Evolutionary conservation across 1,284 basidiomycete genomes (phyloP).

Genomic region (Puccinia brachypodii): DNA sequence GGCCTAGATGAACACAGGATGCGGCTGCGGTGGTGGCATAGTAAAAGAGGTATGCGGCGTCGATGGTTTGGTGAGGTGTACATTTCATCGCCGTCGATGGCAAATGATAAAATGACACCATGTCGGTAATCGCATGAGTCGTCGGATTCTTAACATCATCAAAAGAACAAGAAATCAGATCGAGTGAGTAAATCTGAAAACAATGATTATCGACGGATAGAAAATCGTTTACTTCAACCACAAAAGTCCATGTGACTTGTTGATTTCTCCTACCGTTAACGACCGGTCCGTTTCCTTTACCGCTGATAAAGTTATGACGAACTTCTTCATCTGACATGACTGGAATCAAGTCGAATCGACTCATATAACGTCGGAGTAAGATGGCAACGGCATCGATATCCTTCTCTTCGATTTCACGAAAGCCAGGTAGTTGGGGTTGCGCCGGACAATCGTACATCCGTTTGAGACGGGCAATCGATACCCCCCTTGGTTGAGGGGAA

Average conservation of each 20-base stretch:
- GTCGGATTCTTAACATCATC: constrained; percentile 67
- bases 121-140: constrained; percentile 83
- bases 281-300: constrained; percentile 68
- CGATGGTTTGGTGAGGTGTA: constrained; percentile 60
- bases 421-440: constrained; percentile 63
- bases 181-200: background rate
- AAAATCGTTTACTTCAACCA: constrained; percentile 73
- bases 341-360: constrained; percentile 80
- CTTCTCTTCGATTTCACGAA: constrained; percentile 81
- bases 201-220: background rate
- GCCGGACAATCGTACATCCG: constrained; percentile 68
- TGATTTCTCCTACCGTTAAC: constrained; percentile 65
- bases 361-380: constrained; percentile 78
- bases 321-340: constrained; percentile 77
- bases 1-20: constrained; percentile 50
- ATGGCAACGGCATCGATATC: constrained; percentile 74
- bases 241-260: constrained; percentile 95
- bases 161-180: too few species aligned
- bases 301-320: constrained; percentile 82
- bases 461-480: constrained; percentile 83
- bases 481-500: constrained; percentile 76
- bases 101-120: constrained; percentile 94
- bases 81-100: constrained; percentile 82
- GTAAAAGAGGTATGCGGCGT: constrained; percentile 92
- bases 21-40: constrained; percentile 65